phyloP scores from a whole-genome alignment of 2,329 filamentous ascomycete genomes.

The Colletotrichum paranaense region DNA sequence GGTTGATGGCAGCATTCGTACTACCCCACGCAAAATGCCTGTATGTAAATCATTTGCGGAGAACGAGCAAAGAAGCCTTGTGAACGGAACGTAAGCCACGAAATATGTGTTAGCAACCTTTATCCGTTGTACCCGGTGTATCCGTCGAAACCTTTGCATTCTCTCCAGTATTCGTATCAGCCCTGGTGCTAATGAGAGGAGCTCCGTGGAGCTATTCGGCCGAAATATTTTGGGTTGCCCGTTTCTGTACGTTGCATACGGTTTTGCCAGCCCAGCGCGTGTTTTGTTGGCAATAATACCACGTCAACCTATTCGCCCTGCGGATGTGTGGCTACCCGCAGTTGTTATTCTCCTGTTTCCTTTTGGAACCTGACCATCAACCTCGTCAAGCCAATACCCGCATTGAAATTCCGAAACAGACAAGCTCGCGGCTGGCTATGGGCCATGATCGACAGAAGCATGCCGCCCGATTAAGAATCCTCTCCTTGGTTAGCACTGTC shows the following conservation, averaged over 20 bases:
- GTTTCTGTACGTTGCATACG: constrained; percentile 22
- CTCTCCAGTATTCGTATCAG: not conserved
- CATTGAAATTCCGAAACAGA: constrained; percentile 28
- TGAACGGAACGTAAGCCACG: constrained; percentile 14
- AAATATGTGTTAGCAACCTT: not conserved
- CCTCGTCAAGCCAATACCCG: constrained; percentile 12
- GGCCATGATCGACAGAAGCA: constrained; percentile 26
- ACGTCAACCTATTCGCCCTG: constrained; percentile 25
- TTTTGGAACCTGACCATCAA: constrained; percentile 24
- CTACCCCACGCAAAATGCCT: constrained; percentile 15
- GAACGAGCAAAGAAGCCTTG: constrained; percentile 7
- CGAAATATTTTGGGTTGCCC: constrained; percentile 15
- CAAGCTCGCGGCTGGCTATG: constrained; percentile 14
- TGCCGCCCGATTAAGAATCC: constrained; percentile 29
- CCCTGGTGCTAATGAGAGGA: not conserved
- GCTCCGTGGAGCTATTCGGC: not conserved
- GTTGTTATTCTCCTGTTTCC: constrained; percentile 27
- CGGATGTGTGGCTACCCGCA: constrained; percentile 21
- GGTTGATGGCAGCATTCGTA: constrained; percentile 3
- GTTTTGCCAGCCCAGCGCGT: constrained; percentile 4
- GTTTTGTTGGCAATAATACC: constrained; percentile 25
- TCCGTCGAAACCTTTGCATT: not conserved
- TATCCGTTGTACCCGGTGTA: not conserved
- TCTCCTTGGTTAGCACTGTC: constrained; percentile 5
- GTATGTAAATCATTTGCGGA: constrained; percentile 4